phyloP scores from a whole-genome alignment of 805 yeast species.

The Blastobotrys parvus region DNA sequence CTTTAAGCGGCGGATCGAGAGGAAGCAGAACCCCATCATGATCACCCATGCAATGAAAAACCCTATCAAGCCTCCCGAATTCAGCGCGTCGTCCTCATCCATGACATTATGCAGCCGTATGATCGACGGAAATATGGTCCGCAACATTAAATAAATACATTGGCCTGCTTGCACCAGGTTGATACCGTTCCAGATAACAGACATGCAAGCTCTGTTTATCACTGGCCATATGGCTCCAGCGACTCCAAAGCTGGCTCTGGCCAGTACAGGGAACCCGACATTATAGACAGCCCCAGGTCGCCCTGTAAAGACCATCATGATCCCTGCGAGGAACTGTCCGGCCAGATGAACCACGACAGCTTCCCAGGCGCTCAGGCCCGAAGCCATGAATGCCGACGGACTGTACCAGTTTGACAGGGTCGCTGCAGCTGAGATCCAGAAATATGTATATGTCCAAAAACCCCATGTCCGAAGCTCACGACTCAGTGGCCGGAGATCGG shows the following conservation, averaged over 20 bases:
- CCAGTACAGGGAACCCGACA: conserved; percentile 14
- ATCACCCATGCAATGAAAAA: conserved; percentile 8
- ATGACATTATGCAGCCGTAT: conserved; percentile 8
- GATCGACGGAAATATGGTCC: conserved; percentile 10
- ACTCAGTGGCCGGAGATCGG: conserved; percentile 10
- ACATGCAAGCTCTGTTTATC: conserved; percentile 9
- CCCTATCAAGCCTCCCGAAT: conserved; percentile 12
- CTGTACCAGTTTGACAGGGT: conserved; percentile 12
- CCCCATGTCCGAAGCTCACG: conserved; percentile 9
- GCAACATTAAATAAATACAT: conserved; percentile 12
- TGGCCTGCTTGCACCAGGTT: conserved; percentile 13
- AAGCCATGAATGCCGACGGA: conserved; percentile 7
- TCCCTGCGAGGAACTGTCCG: conserved; percentile 11
- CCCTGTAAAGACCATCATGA: conserved; percentile 9
- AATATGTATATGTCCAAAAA: conserved; percentile 8
- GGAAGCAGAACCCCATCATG: conserved; percentile 5
- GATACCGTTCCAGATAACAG: conserved; percentile 12
- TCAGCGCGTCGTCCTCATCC: conserved; percentile 5
- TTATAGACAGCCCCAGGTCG: conserved; percentile 14
- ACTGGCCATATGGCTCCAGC: conserved; percentile 13
- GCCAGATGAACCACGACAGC: conserved; percentile 12
- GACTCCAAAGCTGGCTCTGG: conserved; percentile 13
- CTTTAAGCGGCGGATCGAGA: conserved; percentile 8
- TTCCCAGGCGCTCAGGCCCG: conserved; percentile 10
- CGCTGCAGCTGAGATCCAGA: conserved; percentile 14